A percentile compares a stretch with the other conserved stretches of the same genome.
These are phyloP conservation scores for Colletotrichum theobromicola DNA, from an alignment of 2,329 filamentous ascomycete species.

Conservation along the genomic window DNA sequence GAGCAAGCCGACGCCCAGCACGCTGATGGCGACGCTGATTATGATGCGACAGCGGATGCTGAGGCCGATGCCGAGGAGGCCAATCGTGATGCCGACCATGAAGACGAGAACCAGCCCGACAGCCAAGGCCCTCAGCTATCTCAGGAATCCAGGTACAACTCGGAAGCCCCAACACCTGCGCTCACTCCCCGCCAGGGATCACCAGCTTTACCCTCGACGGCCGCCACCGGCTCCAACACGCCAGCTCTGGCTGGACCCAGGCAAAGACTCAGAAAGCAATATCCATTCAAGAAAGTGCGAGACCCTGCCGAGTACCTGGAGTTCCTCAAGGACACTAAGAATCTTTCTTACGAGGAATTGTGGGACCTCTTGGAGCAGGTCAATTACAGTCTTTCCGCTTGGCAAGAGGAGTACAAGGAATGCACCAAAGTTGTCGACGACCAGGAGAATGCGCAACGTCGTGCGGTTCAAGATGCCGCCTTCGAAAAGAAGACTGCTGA, in stretches of 20 bases:
- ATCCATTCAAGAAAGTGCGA: constrained; percentile 55
- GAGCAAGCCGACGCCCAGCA: constrained; percentile 18
- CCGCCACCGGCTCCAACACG: constrained; percentile 32
- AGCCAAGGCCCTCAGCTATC: constrained; percentile 5
- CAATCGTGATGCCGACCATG: constrained; percentile 17
- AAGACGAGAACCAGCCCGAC: constrained; percentile 19
- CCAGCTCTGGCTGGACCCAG: constrained; percentile 39
- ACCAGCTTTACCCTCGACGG: constrained; percentile 32
- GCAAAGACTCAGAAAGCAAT: constrained; percentile 30
- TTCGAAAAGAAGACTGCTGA: constrained; percentile 51
- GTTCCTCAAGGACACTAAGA: constrained; percentile 54
- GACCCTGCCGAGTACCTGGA: constrained; percentile 54
- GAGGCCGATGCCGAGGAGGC: constrained; percentile 30
- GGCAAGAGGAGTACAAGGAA: constrained; percentile 59
- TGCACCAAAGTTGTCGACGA: constrained; percentile 59
- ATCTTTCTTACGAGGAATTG: constrained; percentile 52
- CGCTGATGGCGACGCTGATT: constrained; percentile 26
- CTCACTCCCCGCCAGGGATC: constrained; percentile 45
- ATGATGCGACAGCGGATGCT: constrained; percentile 27
- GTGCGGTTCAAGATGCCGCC: constrained; percentile 52
- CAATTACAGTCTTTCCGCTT: constrained; percentile 52
- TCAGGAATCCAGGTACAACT: constrained; percentile 23
- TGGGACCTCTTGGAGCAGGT: constrained; percentile 48
- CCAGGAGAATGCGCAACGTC: constrained; percentile 60
- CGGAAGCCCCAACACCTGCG: constrained; percentile 39